Conservation (phyloP, 331 rosid species). For the Telfairia occidentalis region DNA sequence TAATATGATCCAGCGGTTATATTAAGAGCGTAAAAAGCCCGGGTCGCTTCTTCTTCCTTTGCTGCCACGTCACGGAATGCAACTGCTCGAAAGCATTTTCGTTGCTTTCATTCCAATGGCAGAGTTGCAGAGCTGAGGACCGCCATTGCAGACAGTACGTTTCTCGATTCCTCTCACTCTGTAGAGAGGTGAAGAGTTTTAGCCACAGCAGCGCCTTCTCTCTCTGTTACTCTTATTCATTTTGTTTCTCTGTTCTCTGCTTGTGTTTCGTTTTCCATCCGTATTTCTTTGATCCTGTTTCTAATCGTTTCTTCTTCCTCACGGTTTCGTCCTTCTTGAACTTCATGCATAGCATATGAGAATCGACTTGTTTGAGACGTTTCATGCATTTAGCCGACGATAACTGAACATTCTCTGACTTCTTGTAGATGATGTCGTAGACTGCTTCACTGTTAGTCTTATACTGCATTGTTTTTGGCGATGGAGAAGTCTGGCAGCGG, state of each 20-base stretch:
- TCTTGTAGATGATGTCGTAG: neutral
- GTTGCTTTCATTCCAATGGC: neutral
- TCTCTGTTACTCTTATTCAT: neutral
- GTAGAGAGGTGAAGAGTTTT: neutral
- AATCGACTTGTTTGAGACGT: neutral
- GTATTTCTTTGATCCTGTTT: neutral
- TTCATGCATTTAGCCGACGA: neutral
- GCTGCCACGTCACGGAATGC: slow-evolving; percentile 2
- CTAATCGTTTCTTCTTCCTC: neutral
- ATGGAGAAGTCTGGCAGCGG: neutral
- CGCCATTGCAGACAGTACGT: neutral
- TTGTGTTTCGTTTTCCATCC: neutral
- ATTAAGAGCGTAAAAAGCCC: neutral
- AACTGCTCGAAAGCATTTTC: slow-evolving; percentile 1
- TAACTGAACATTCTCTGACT: neutral
- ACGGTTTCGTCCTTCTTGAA: neutral
- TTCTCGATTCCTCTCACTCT: neutral
- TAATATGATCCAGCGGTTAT: neutral
- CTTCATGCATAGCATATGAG: neutral
- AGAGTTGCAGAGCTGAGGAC: slow-evolving; percentile 4
- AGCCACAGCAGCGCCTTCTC: neutral
- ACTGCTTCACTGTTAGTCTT: neutral
- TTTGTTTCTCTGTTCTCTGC: neutral
- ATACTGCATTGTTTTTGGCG: neutral
- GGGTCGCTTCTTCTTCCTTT: neutral